Evolutionary conservation across 345 rosid genomes (phyloP), one percentile per base, ranked within the genome.

Genomic region (Pseudoturritis turrita): DNA sequence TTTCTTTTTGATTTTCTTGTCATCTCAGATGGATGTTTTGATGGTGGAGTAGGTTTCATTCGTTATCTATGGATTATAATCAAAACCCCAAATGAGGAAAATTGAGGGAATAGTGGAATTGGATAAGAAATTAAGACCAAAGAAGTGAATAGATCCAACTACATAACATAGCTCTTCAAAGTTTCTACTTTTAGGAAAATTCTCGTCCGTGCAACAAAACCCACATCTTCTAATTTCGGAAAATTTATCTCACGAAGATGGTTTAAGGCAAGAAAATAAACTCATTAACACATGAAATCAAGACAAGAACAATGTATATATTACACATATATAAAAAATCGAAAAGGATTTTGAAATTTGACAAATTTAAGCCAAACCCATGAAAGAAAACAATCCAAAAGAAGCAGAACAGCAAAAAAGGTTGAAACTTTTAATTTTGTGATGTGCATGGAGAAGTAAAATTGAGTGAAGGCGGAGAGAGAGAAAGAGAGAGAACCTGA

Each of bases 71-170:
- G 62, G 65, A 51, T 59, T 33, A 72, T 56, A 56, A 55, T 18
- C 33, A 6, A 72, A 84, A 65, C 46, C 47, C 88, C 91, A 82
- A 84, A 85, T 65, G 78, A 74, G 89, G 91, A 80, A 86, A 88
- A 76, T 70, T 74, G 45, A 74, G 19, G n/a, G 29, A 33, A 13
- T 44, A 75, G 47, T 64, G 25, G 47, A 41, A 41, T 41, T 43
- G 63, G 57, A 54, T 35, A 51, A 59, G 35, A 75, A 68, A 51
- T 43, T 52, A 52, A 61, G 57, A 58, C 43, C 21, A 57, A 66
- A 37, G 7, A 19, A 37, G 8, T 50, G 62, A 59, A 60, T 67
- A 43, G 19, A 43, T 68, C 57, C 63, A 75, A 68, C 63, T 43
- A 51, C 31, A 33, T 35, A 52, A 59, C 10, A 40, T 33, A 67